phyloP scores from a whole-genome alignment of 495 filamentous ascomycete genomes.

The Penicillium fimorum region DNA sequence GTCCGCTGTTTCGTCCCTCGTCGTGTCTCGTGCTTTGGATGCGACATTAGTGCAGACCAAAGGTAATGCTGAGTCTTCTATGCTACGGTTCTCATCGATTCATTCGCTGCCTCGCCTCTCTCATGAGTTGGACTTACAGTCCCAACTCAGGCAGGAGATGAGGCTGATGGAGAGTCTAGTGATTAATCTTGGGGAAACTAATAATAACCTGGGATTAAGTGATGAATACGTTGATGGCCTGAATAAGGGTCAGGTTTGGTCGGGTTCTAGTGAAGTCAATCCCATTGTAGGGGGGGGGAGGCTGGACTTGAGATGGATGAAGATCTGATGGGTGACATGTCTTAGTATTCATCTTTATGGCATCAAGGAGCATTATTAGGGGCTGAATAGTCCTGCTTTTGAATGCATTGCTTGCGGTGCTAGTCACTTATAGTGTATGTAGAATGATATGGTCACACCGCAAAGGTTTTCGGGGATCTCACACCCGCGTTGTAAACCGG shows the following conservation, averaged over 20 bases:
- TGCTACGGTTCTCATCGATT: slow-evolving; percentile 34
- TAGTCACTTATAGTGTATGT: not conserved
- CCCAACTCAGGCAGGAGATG: slow-evolving; percentile 31
- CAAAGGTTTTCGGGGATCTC: too few species aligned
- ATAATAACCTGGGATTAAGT: slow-evolving; percentile 55
- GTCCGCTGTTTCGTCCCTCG: slow-evolving; percentile 50
- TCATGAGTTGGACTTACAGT: slow-evolving; percentile 48
- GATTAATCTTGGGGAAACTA: slow-evolving; percentile 46
- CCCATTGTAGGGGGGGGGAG: slow-evolving; percentile 21
- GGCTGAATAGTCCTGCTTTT: not conserved
- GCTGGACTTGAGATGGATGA: slow-evolving; percentile 56
- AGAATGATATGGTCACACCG: too few species aligned
- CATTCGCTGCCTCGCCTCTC: slow-evolving; percentile 15
- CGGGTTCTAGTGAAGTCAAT: slow-evolving; percentile 4
- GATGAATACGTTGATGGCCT: slow-evolving; percentile 52
- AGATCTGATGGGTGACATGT: slow-evolving; percentile 61
- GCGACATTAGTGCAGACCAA: slow-evolving; percentile 52
- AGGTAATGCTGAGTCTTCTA: slow-evolving; percentile 42
- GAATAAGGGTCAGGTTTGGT: slow-evolving; percentile 29
- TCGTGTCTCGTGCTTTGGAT: slow-evolving; percentile 53
- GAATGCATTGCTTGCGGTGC: not conserved
- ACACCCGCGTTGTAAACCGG: too few species aligned
- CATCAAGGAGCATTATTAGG: not conserved
- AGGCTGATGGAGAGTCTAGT: slow-evolving; percentile 41
- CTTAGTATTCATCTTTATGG: not conserved